Base-by-base conservation (phyloP, 352 stramenopile genomes). In the Phytopythium sindhum region DNA sequence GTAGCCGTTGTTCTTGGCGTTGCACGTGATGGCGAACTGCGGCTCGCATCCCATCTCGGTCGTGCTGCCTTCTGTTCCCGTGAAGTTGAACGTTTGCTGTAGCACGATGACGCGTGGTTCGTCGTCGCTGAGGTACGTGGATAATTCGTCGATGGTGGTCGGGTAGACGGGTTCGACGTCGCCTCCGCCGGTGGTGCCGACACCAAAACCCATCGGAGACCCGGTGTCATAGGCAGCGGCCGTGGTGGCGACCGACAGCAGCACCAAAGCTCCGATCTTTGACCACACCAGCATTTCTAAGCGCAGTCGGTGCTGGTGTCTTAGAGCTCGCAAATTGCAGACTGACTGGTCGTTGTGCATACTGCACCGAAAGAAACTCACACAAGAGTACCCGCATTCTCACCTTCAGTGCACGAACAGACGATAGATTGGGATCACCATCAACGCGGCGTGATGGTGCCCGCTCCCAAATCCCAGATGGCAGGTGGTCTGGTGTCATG, bases 31-130 rank as follows among this genome's bases (percentile, higher is more conserved):
- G 42, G 42, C 42, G 42, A 48, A 78, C 17, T 69, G 59, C 21
- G 74, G 68, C 26, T 63, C 54, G 31, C 74, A 78, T 7, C 70
- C 74, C 4, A 54, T 72, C 56, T 82, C 74, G 41, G 74, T 79
- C 51, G 71, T 79, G 29, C 57, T 69, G 11, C 63, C 66, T 51
- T 81, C 75, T 1, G 73, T 69, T 51, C 65, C 71, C 24, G 42
- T 59, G 64, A 80, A 80, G 64, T 78, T 66, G 39, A 82, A 80
- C 2, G 21, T 59, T 53, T 74, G 68, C 61, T 71, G 64, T 14
- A 84, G 64, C 28, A 81, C 64, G 41, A 84, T 79, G 5, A 84
- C 70, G 26, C 69, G 57, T 0, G 74, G 58, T 35, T 61, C 53
- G 21, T 39, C 51, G 51, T 75, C 69, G 12, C 50, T 65, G 31